Evolutionary conservation across 73 alveolate species (phyloP).

Genomic region (Stentor coeruleus): DNA sequence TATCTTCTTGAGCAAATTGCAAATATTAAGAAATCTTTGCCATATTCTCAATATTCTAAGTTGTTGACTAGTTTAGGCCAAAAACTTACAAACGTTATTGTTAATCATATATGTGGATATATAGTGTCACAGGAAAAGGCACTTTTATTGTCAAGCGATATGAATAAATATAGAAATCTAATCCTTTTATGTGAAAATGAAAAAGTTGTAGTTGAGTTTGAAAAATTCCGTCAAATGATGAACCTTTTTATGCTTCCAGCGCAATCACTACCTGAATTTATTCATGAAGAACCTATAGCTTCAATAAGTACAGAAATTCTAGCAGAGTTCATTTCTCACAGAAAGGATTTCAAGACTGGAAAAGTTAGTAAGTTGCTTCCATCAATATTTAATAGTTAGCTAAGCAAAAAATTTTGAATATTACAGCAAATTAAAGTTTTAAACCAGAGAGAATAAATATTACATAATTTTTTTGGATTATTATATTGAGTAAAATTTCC

Average conservation of each 20-base stretch:
- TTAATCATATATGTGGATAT: background rate
- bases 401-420: background rate
- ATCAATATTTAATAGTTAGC: background rate
- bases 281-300: conserved; percentile 23
- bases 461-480: background rate
- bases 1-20: background rate
- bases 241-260: conserved; percentile 1
- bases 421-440: background rate
- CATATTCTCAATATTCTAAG: background rate
- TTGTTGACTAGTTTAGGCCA: background rate
- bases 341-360: conserved; percentile 9
- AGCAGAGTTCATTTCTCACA: conserved; percentile 4
- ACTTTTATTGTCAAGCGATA: background rate
- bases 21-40: background rate
- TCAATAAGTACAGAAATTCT: background rate
- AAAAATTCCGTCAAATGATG: conserved; percentile 20
- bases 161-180: conserved; percentile 20
- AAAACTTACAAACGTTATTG: background rate
- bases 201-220: conserved; percentile 15
- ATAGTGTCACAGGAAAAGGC: conserved; percentile 17
- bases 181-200: conserved; percentile 26
- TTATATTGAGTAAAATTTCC: too few species aligned
- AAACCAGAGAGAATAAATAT: background rate
- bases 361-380: conserved; percentile 5
- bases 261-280: conserved; percentile 7